Base-by-base conservation (phyloP, 495 filamentous ascomycete genomes). In the Corynascus novoguineensis region DNA sequence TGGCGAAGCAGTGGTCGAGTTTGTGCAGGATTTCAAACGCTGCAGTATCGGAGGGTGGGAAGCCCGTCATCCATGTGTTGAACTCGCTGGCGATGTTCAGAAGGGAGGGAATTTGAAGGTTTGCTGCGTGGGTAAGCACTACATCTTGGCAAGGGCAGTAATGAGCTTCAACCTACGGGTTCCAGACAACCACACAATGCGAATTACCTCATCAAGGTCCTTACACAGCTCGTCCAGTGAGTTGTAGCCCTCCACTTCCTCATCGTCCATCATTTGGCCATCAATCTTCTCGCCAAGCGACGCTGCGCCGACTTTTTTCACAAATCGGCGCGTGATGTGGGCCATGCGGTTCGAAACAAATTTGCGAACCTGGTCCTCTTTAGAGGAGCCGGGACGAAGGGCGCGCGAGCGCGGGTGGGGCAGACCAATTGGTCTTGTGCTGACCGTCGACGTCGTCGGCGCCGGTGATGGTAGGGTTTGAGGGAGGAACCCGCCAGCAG, bases 31-130 rank as follows among this genome's bases (percentile, higher is more conserved):
- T 59, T 0, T 71, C 63, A 55, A 96, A 88, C 0, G 86, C 89
- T 0, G 82, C 62, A 17, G 69, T 64, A 0, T 85, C 81, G 0
- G 83, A 71, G n/a, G 89, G 85, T 0, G 83, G 76, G 69, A 92
- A 92, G 0, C 79, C 74, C 6, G 77, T 64, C 4, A 95, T 70
- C 68, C 85, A 87, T 0, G 76, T 80, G 57, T 81, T 81, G 15
- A 88, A 69, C 25, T 90, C 74, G 51, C 83, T 77, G 0, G 90
- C 89, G 47, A 96, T 76, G 52, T 83, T 86, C 22, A 96, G 81
- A 10, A 96, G 76, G 64, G 87, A 90, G 29, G 89, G 86, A 12
- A 90, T 83, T 73, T 95, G 89, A n/a, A 96, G 75, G 37, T 80
- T 82, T 31, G 90, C 89, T 92, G 14, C 0, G 62, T 19, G 35